Conservation (phyloP, 1,139 yeast genomes). For the Spathaspora sp. region DNA sequence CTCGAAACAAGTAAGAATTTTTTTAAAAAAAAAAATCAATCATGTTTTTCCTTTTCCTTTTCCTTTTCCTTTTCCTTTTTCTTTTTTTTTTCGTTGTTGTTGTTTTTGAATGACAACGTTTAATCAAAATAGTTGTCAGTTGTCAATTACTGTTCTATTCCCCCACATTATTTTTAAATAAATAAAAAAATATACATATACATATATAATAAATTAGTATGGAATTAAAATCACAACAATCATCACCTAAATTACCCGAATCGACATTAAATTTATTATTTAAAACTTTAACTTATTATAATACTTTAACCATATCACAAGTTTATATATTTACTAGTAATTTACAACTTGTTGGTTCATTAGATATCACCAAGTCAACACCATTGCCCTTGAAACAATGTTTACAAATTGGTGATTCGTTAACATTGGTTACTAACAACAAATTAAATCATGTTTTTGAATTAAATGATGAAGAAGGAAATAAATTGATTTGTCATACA, state of each 20-base stretch:
- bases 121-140: neutral
- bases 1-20: neutral
- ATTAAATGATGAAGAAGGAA: constrained; percentile 2
- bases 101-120: neutral
- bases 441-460: constrained; percentile 1
- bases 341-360: constrained; percentile 2
- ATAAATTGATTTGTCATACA: constrained; percentile 1
- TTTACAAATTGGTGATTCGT: neutral
- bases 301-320: neutral
- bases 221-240: neutral
- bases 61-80: neutral
- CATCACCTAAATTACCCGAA: neutral
- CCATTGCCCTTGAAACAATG: constrained; percentile 3
- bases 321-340: neutral
- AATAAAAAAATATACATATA: too few species aligned
- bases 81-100: neutral
- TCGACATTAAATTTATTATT: constrained; percentile 1
- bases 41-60: neutral
- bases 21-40: too few species aligned
- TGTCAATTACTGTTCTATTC: neutral
- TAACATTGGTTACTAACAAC: neutral
- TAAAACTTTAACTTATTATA: constrained; percentile 1
- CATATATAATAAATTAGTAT: too few species aligned
- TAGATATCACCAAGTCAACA: neutral
- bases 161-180: constrained; percentile 1